Conservation (phyloP, 2,329 filamentous ascomycete species). For the Blastomyces emzantsi region DNA sequence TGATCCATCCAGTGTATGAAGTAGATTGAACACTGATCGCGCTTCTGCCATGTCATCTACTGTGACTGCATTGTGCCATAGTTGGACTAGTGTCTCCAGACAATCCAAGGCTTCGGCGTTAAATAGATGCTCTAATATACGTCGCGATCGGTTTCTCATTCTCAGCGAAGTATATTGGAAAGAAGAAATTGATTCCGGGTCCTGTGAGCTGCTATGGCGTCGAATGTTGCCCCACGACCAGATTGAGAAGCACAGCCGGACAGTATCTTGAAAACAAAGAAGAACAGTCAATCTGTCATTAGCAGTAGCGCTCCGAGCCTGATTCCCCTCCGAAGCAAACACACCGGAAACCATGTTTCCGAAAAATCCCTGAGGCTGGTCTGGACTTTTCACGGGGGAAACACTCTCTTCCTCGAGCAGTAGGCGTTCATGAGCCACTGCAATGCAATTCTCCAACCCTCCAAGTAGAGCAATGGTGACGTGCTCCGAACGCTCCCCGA, state of each 20-base stretch:
- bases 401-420: constrained; percentile 63
- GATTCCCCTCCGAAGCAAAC: constrained; percentile 67
- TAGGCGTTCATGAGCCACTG: constrained; percentile 74
- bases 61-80: constrained; percentile 57
- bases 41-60: constrained; percentile 44
- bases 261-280: constrained; percentile 92
- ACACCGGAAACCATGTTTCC: constrained; percentile 91
- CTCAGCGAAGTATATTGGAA: constrained; percentile 85
- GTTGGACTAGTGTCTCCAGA: constrained; percentile 77
- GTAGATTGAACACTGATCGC: constrained; percentile 66
- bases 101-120: constrained; percentile 87
- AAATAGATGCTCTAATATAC: constrained; percentile 87
- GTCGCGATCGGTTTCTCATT: constrained; percentile 79
- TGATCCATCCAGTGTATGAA: constrained; percentile 85
- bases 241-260: constrained; percentile 83
- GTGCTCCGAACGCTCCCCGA: constrained; percentile 49
- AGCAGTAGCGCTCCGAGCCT: constrained; percentile 73
- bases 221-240: constrained; percentile 80
- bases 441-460: constrained; percentile 82
- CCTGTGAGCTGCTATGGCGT: constrained; percentile 39
- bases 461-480: constrained; percentile 70
- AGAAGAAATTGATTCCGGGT: constrained; percentile 63
- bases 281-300: constrained; percentile 90
- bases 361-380: constrained; percentile 80
- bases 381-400: constrained; percentile 63